These are phyloP conservation scores for Yamadazyma epiphylla DNA, from an alignment of 1,139 yeast genomes.

Conservation along the genomic window DNA sequence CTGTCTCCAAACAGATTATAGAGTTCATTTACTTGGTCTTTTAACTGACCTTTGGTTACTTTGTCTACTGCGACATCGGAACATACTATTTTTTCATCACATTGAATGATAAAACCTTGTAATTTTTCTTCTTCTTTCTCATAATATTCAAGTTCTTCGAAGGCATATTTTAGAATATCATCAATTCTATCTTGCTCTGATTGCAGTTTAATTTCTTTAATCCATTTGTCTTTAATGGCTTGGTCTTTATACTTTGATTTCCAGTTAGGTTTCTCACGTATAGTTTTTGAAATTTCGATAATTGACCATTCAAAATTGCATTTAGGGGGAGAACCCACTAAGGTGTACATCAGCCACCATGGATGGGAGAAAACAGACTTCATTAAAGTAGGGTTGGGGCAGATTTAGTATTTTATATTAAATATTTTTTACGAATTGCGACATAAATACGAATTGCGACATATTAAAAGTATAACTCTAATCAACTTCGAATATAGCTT, in stretches of 20 bases:
- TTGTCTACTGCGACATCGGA: constrained; percentile 14
- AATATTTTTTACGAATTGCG: too few relatives aligned
- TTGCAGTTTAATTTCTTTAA: constrained; percentile 19
- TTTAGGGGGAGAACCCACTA: constrained; percentile 14
- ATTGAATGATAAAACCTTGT: constrained; percentile 10
- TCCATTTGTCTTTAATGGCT: constrained; percentile 28
- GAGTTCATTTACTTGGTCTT: constrained; percentile 11
- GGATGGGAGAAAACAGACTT: constrained; percentile 9
- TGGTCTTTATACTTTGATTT: constrained; percentile 23
- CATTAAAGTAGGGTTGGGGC: too few relatives aligned
- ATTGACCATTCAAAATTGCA: constrained; percentile 24
- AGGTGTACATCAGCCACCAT: constrained; percentile 11
- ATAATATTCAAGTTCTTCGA: constrained; percentile 28
- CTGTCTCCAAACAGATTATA: constrained; percentile 11
- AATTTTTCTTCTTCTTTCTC: constrained; percentile 14
- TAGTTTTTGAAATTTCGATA: constrained; percentile 18
- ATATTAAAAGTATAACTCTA: too few relatives aligned
- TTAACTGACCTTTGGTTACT: constrained; percentile 9
- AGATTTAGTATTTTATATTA: too few relatives aligned
- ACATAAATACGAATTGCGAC: too few relatives aligned
- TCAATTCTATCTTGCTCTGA: constrained; percentile 11
- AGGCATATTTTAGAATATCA: constrained; percentile 19
- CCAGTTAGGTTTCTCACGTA: constrained; percentile 32
- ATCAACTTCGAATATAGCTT: too few relatives aligned
- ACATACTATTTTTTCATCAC: constrained; percentile 17